A percentile compares a stretch with the other conserved stretches of the same genome.
These are phyloP conservation scores for Paramyrothecium roridum DNA, from an alignment of 2,329 filamentous ascomycete genomes.

Conservation along the genomic window DNA sequence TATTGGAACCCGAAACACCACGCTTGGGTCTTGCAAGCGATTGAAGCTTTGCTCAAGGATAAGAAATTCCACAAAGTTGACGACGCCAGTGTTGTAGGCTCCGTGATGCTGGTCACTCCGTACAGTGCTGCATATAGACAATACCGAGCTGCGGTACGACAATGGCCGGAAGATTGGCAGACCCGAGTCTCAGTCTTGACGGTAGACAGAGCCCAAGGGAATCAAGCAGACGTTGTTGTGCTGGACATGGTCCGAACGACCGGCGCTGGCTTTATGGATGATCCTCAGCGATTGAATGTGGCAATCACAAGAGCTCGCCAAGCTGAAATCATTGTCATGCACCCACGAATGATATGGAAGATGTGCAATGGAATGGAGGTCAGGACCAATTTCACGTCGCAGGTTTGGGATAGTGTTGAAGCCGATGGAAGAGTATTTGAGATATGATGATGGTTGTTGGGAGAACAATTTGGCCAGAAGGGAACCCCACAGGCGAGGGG, in stretches of 20 bases:
- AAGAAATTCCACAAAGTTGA: conserved; percentile 25
- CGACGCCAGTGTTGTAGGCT: conserved; percentile 20
- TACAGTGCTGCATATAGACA: conserved; percentile 34
- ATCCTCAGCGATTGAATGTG: conserved; percentile 41
- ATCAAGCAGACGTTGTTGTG: conserved; percentile 45
- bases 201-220: conserved; percentile 42
- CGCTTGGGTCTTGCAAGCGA: conserved; percentile 30
- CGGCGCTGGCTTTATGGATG: conserved; percentile 37
- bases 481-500: too few species aligned
- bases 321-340: conserved; percentile 44
- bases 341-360: conserved; percentile 28
- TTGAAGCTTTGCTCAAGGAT: conserved; percentile 25
- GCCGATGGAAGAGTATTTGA: conserved; percentile 14
- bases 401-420: conserved; percentile 27
- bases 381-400: conserved; percentile 18
- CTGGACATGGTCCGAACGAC: conserved; percentile 42
- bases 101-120: conserved; percentile 40
- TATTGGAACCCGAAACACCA: conserved; percentile 38
- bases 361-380: conserved; percentile 4
- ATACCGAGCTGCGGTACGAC: conserved; percentile 27
- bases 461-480: too few species aligned
- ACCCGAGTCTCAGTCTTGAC: conserved; percentile 36
- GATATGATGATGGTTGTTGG: too few species aligned
- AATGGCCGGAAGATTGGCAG: conserved; percentile 21
- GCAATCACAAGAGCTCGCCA: conserved; percentile 41